Conservation (phyloP, 441 rosid genomes). For the Bocquillonia castaneifolia region DNA sequence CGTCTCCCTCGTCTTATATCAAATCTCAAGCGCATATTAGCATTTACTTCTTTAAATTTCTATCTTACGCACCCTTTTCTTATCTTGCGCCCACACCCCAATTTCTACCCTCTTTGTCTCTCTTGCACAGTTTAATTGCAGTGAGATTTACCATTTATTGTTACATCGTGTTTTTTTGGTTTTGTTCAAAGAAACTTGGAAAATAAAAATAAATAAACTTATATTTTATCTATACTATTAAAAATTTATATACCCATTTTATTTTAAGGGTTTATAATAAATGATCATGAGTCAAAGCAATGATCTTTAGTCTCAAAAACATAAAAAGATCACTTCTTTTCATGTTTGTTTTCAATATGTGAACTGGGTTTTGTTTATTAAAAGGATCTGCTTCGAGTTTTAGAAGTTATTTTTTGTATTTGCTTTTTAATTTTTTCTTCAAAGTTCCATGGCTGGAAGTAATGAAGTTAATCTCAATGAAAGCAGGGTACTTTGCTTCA, state of each 20-base stretch:
- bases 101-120: slow-evolving; percentile 7
- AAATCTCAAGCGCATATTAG: slow-evolving; percentile 18
- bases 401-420: neutral
- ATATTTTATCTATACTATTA: no score
- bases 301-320: slow-evolving; percentile 9
- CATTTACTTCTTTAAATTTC: neutral
- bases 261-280: neutral
- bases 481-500: slow-evolving; percentile 56
- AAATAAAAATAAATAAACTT: neutral
- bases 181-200: slow-evolving; percentile 4
- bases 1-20: slow-evolving; percentile 31
- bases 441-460: slow-evolving; percentile 65
- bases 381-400: slow-evolving; percentile 22
- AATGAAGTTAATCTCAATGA: slow-evolving; percentile 81
- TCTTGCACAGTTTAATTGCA: slow-evolving; percentile 28
- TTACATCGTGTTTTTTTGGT: slow-evolving; percentile 13
- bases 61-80: slow-evolving; percentile 21
- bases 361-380: slow-evolving; percentile 22
- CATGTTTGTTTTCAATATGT: slow-evolving; percentile 18
- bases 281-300: neutral
- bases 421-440: neutral
- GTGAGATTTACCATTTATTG: slow-evolving; percentile 28
- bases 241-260: slow-evolving; percentile 10
- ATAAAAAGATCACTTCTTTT: slow-evolving; percentile 16
- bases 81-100: slow-evolving; percentile 29